phyloP scores from a whole-genome alignment of 1,284 basidiomycete species.

The Chalciporus sp. region DNA sequence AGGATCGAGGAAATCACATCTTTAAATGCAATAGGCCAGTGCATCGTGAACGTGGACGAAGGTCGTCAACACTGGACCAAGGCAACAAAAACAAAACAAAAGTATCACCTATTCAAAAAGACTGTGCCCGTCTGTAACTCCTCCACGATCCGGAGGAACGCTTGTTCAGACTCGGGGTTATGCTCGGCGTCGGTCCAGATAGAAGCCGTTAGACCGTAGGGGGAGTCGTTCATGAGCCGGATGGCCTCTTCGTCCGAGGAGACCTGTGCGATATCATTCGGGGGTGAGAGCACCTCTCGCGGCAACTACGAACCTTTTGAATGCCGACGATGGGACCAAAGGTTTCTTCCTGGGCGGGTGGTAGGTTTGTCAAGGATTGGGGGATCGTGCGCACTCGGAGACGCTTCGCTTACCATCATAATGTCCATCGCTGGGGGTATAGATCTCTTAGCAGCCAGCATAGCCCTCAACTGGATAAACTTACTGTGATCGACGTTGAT shows the following conservation, averaged over 20 bases:
- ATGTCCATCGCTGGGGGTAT: constrained; percentile 78
- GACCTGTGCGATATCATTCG: constrained; percentile 46
- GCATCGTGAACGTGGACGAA: neutral
- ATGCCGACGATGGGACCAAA: constrained; percentile 93
- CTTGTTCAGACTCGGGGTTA: constrained; percentile 60
- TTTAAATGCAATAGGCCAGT: neutral
- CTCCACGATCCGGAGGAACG: constrained; percentile 73
- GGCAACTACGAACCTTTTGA: constrained; percentile 64
- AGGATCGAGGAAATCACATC: constrained; percentile 88
- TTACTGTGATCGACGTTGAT: constrained; percentile 84
- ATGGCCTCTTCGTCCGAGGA: constrained; percentile 85
- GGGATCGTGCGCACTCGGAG: neutral
- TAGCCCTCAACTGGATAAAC: constrained; percentile 31
- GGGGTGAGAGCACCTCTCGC: neutral
- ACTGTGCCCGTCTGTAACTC: constrained; percentile 89
- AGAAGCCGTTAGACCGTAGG: constrained; percentile 90
- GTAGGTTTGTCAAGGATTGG: neutral
- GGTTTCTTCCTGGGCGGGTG: constrained; percentile 64
- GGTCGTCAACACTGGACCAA: neutral
- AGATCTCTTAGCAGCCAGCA: constrained; percentile 2
- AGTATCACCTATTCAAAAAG: constrained; percentile 75
- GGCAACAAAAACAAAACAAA: too few relatives aligned
- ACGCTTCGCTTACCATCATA: constrained; percentile 66
- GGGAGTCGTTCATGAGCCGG: constrained; percentile 93
- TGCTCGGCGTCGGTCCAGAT: constrained; percentile 83